Evolutionary conservation across 1,284 basidiomycete genomes (phyloP).

Genomic region (Malassezia obtusa): DNA sequence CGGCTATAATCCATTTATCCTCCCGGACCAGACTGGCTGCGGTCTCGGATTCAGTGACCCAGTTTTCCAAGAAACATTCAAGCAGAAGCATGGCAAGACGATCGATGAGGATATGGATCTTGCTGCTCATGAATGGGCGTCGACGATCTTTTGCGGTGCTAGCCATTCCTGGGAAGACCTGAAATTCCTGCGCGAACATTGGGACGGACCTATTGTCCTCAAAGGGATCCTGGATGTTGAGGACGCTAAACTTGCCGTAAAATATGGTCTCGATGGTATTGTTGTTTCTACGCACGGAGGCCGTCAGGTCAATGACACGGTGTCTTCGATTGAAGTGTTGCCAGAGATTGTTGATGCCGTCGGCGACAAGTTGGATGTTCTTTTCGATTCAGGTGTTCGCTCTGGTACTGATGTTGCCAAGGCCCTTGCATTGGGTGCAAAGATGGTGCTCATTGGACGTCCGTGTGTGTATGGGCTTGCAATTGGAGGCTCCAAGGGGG

Average conservation of each 20-base stretch:
- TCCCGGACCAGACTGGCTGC: conserved; percentile 51
- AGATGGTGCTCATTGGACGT: conserved; percentile 37
- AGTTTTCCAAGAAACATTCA: conserved; percentile 27
- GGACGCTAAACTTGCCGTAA: conserved; percentile 31
- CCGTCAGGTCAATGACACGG: conserved; percentile 39
- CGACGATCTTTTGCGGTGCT: background rate
- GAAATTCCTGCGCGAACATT: conserved; percentile 23
- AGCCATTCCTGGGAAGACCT: conserved; percentile 37
- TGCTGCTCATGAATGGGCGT: conserved; percentile 25
- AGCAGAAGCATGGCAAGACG: background rate
- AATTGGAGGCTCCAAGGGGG: conserved; percentile 31
- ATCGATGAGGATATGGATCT: conserved; percentile 28
- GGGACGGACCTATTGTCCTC: conserved; percentile 36
- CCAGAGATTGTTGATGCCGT: conserved; percentile 23
- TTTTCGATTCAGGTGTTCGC: conserved; percentile 38
- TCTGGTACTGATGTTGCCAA: conserved; percentile 38
- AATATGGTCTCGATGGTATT: conserved; percentile 36
- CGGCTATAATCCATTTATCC: conserved; percentile 48
- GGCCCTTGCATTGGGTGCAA: conserved; percentile 35
- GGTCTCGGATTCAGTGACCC: conserved; percentile 35
- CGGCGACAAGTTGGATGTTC: conserved; percentile 22
- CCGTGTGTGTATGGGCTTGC: conserved; percentile 39
- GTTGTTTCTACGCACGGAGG: conserved; percentile 44
- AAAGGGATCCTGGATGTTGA: conserved; percentile 34
- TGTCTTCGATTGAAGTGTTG: conserved; percentile 27